Evolutionary conservation across 2,329 filamentous ascomycete species (phyloP).

Genomic region (Amesomyces nigricolor): DNA sequence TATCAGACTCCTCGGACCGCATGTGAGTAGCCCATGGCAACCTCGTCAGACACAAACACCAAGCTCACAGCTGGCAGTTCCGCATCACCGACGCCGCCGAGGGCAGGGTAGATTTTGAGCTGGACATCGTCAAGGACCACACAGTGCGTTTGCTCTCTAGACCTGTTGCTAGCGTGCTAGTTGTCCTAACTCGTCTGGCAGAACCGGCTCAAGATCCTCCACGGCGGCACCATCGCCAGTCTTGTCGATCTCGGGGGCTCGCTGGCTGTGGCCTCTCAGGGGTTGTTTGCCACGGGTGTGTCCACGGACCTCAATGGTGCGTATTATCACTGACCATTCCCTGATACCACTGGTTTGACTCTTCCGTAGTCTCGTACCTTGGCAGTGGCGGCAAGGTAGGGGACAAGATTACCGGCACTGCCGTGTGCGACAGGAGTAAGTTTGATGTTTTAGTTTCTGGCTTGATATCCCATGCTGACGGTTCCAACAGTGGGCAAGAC

Average conservation of each 20-base stretch:
- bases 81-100: constrained; percentile 58
- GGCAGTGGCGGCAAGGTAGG: constrained; percentile 53
- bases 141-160: constrained; percentile 50
- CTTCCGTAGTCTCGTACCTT: constrained; percentile 53
- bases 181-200: constrained; percentile 29
- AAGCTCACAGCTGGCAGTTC: constrained; percentile 43
- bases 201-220: constrained; percentile 72
- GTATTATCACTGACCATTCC: neutral
- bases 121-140: constrained; percentile 68
- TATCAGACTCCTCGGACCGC: constrained; percentile 37
- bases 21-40: constrained; percentile 30
- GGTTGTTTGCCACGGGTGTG: constrained; percentile 57
- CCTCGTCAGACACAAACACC: neutral
- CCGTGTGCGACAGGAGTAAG: constrained; percentile 57
- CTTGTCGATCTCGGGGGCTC: constrained; percentile 65
- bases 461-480: neutral
- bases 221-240: constrained; percentile 73
- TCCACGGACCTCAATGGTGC: constrained; percentile 60
- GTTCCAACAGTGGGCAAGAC: constrained; percentile 52
- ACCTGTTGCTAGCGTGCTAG: neutral
- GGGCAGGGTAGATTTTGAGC: constrained; percentile 68
- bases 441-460: neutral
- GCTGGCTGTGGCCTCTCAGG: constrained; percentile 59
- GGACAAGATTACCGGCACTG: constrained; percentile 50
- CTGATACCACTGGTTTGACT: neutral